These are phyloP conservation scores for Aureobasidium sp. DNA, from an alignment of 2,329 filamentous ascomycete genomes.

Conservation along the genomic window DNA sequence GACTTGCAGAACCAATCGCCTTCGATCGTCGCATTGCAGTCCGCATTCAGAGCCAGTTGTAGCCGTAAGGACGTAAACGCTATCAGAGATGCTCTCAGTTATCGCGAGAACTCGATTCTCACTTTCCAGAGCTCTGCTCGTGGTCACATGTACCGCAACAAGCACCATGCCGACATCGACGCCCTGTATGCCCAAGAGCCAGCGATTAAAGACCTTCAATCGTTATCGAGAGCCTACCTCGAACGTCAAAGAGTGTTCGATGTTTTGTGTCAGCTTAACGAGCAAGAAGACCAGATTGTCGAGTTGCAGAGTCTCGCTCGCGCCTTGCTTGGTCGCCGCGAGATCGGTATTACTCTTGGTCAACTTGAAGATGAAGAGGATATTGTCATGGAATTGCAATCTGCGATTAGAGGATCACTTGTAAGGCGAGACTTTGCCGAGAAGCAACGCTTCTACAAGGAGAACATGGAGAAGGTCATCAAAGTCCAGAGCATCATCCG, in stretches of 20 bases:
- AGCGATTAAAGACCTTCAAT: conserved; percentile 56
- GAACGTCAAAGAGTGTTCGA: conserved; percentile 51
- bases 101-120: conserved; percentile 35
- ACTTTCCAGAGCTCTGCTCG: conserved; percentile 46
- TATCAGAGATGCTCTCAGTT: conserved; percentile 29
- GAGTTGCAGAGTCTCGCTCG: conserved; percentile 67
- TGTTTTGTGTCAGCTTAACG: conserved; percentile 61
- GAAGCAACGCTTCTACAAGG: conserved; percentile 79
- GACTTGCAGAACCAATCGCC: conserved; percentile 7
- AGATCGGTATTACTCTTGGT: conserved; percentile 63
- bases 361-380: conserved; percentile 78
- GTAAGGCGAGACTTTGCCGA: conserved; percentile 69
- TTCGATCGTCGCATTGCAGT: conserved; percentile 29
- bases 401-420: conserved; percentile 61
- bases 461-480: conserved; percentile 98
- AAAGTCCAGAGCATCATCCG: conserved; percentile 97
- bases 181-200: conserved; percentile 50
- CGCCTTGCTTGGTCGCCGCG: conserved; percentile 67
- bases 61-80: conserved; percentile 16
- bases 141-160: conserved; percentile 37
- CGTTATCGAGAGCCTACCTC: conserved; percentile 55
- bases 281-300: conserved; percentile 57
- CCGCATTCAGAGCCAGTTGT: conserved; percentile 28
- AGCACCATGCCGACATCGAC: conserved; percentile 35
- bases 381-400: conserved; percentile 64